Evolutionary conservation across 805 yeast genomes (phyloP).

Genomic region (Starmera amethionina): DNA sequence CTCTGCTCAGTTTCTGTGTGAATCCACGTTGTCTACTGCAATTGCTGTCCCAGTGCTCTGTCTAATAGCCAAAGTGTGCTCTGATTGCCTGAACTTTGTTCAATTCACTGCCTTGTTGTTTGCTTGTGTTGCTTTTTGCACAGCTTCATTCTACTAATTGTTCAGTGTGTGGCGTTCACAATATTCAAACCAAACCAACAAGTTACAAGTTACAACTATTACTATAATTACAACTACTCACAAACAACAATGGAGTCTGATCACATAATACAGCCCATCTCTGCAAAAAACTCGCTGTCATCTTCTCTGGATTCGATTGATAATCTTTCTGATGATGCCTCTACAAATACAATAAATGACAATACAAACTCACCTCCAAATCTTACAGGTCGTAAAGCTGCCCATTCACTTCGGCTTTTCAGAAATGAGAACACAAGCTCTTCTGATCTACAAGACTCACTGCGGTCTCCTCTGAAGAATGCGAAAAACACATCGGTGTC

Average conservation of each 20-base stretch:
- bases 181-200: too few species aligned
- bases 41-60: too few species aligned
- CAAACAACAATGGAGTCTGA: slow-evolving; percentile 1
- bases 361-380: slow-evolving; percentile 7
- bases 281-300: background rate
- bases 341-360: background rate
- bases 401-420: slow-evolving; percentile 45
- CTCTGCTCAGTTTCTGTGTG: too few species aligned
- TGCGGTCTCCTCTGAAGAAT: background rate
- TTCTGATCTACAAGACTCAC: background rate
- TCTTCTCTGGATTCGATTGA: background rate
- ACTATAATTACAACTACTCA: too few species aligned
- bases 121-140: too few species aligned
- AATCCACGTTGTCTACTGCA: too few species aligned
- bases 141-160: too few species aligned
- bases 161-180: too few species aligned
- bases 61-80: too few species aligned
- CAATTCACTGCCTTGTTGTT: too few species aligned
- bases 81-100: too few species aligned
- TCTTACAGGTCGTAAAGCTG: slow-evolving; percentile 47
- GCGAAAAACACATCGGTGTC: too few species aligned
- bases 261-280: background rate
- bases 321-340: slow-evolving; percentile 1
- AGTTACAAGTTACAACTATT: background rate
- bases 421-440: slow-evolving; percentile 22